Percentiles rank a stretch among this genome's conserved stretches.
These are phyloP conservation scores for Rhizopogon roseolus DNA, from an alignment of 768 basidiomycete species.

Conservation along the genomic window DNA sequence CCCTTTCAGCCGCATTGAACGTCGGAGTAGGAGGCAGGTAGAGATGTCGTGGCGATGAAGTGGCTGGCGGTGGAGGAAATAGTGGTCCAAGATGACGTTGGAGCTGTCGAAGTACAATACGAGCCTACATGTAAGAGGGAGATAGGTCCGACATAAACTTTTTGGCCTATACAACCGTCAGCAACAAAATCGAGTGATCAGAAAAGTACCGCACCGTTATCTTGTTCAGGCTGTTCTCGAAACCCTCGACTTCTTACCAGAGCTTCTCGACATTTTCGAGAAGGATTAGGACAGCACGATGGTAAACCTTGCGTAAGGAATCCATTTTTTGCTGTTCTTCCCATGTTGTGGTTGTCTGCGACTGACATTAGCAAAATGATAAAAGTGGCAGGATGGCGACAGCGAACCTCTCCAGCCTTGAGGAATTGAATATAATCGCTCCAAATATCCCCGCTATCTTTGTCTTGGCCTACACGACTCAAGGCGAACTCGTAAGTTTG, in stretches of 20 bases:
- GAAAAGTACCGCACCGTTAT: slow-evolving; percentile 53
- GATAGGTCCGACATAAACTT: slow-evolving; percentile 94
- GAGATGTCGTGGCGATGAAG: slow-evolving; percentile 37
- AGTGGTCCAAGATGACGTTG: slow-evolving; percentile 63
- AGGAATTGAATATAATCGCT: slow-evolving; percentile 90
- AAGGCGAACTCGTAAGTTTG: slow-evolving; percentile 94
- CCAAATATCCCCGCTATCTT: slow-evolving; percentile 92
- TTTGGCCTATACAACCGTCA: slow-evolving; percentile 59
- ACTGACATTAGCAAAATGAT: slow-evolving; percentile 3
- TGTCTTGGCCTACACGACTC: slow-evolving; percentile 85
- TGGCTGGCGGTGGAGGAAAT: slow-evolving; percentile 45
- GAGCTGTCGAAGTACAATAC: slow-evolving; percentile 80
- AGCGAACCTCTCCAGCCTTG: slow-evolving; percentile 71
- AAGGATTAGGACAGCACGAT: slow-evolving; percentile 91
- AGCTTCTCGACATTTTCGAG: slow-evolving; percentile 88
- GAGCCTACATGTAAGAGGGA: slow-evolving; percentile 92
- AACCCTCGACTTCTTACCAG: slow-evolving; percentile 92
- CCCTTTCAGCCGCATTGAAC: slow-evolving; percentile 67
- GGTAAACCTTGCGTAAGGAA: slow-evolving; percentile 84
- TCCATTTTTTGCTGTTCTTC: slow-evolving; percentile 97
- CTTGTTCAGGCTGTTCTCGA: slow-evolving; percentile 85
- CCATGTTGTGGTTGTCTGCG: slow-evolving; percentile 77
- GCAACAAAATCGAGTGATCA: not conserved
- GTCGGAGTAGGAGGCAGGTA: slow-evolving; percentile 68
- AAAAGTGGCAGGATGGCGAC: slow-evolving; percentile 2